Evolutionary conservation across 345 rosid genomes (phyloP).

Genomic region (Melaleuca alternifolia): DNA sequence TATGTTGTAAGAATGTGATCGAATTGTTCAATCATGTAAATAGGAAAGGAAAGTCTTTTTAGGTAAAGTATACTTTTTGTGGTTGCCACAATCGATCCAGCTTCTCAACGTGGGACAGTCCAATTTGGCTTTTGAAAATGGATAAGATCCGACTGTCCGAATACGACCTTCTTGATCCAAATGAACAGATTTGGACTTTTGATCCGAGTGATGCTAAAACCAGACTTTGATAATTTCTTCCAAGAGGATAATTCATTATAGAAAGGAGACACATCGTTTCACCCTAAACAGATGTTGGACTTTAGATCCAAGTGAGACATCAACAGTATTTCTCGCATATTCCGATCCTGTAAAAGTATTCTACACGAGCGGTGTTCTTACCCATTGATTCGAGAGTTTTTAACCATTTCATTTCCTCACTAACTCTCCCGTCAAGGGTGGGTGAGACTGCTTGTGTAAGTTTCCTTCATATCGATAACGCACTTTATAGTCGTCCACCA

Average conservation of each 20-base stretch:
- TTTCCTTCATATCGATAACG: neutral
- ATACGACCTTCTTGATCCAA: neutral
- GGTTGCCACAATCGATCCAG: neutral
- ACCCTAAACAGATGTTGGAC: neutral
- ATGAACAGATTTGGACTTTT: neutral
- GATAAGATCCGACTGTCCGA: neutral
- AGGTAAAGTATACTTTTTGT: neutral
- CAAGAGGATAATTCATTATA: neutral
- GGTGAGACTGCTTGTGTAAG: neutral
- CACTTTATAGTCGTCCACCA: neutral
- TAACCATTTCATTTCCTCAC: neutral
- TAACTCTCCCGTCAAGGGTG: neutral
- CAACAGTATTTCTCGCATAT: neutral
- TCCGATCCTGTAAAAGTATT: neutral
- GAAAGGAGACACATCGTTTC: neutral
- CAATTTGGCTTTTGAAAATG: neutral
- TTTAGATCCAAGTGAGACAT: neutral
- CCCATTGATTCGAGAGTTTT: neutral
- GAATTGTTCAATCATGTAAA: neutral
- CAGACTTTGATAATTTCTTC: neutral
- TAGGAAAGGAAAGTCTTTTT: neutral
- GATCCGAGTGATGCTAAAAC: neutral
- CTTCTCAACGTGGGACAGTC: neutral
- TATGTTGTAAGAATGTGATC: neutral
- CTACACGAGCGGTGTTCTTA: neutral